A percentile compares a stretch with the other conserved stretches of the same genome.
phyloP scores from a whole-genome alignment of 257 asterid genomes.

The Nicotiana tabacum region DNA sequence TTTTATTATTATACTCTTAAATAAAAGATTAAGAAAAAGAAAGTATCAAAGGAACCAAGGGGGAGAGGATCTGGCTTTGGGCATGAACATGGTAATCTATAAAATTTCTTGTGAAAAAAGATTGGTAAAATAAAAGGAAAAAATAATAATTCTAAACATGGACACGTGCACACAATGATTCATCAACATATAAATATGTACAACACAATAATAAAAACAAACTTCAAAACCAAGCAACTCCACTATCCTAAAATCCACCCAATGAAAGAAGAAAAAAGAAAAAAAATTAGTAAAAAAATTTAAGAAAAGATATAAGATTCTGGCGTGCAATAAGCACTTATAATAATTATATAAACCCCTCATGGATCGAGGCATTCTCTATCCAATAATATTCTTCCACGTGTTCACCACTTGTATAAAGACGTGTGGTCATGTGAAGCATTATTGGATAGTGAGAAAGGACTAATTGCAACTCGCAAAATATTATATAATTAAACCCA shows the following conservation, averaged over 20 bases:
- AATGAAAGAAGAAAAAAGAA: neutral
- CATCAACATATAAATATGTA: slow-evolving; percentile 15
- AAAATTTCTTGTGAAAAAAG: neutral
- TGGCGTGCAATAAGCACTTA: slow-evolving; percentile 57
- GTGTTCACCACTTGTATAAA: slow-evolving; percentile 47
- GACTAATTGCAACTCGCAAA: slow-evolving; percentile 10
- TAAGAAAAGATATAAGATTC: slow-evolving; percentile 38
- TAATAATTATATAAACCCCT: slow-evolving; percentile 27
- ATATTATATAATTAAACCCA: neutral
- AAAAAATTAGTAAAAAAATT: neutral
- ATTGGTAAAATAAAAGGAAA: neutral
- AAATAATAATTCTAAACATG: neutral
- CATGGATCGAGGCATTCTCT: slow-evolving; percentile 38
- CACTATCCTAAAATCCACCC: slow-evolving; percentile 12
- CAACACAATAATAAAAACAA: slow-evolving; percentile 24
- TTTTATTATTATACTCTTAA: no score
- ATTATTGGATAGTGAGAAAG: slow-evolving; percentile 49
- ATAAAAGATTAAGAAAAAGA: neutral
- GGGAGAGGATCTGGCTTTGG: neutral
- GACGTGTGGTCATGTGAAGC: slow-evolving; percentile 49
- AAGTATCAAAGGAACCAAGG: neutral
- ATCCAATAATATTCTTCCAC: slow-evolving; percentile 41
- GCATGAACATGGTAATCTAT: neutral
- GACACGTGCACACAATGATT: slow-evolving; percentile 41
- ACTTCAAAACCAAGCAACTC: slow-evolving; percentile 57